A percentile compares a stretch with the other conserved stretches of the same genome.
Conservation (phyloP, 495 filamentous ascomycete genomes). For the Penicillium diatomitis region DNA sequence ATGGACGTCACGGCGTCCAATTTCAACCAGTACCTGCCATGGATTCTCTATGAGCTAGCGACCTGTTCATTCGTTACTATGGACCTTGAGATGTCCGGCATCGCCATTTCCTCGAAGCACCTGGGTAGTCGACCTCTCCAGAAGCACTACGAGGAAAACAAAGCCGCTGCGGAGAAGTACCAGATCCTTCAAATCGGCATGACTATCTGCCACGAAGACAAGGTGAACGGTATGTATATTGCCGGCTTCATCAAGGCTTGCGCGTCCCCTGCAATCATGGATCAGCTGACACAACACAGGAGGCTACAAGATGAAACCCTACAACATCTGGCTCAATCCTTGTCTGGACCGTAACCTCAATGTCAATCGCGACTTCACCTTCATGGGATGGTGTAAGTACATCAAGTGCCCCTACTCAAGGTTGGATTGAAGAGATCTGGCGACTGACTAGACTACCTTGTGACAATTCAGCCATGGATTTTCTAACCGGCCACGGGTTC, state of each 20-base stretch:
- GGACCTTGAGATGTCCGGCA: conserved; percentile 72
- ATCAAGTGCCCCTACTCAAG: no score
- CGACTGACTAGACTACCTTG: conserved; percentile 1
- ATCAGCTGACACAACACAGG: conserved; percentile 21
- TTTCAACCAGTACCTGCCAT: conserved; percentile 48
- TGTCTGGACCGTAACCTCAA: conserved; percentile 37
- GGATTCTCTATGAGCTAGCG: conserved; percentile 48
- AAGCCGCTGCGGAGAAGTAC: conserved; percentile 57
- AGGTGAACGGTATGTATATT: conserved; percentile 28
- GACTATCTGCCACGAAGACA: conserved; percentile 52
- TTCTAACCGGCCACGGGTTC: conserved; percentile 55
- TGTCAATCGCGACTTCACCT: conserved; percentile 45
- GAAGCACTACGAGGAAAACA: conserved; percentile 56
- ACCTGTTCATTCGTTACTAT: conserved; percentile 58
- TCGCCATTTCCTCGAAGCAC: conserved; percentile 29
- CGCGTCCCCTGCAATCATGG: not conserved
- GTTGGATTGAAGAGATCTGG: not conserved
- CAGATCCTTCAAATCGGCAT: conserved; percentile 71
- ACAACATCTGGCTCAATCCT: conserved; percentile 60
- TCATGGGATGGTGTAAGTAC: conserved; percentile 41
- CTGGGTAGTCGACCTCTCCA: conserved; percentile 35
- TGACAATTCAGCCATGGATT: conserved; percentile 43
- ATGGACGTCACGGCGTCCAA: conserved; percentile 57
- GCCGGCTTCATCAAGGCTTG: not conserved
- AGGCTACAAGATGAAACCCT: conserved; percentile 54